Percentiles rank a stretch among this genome's conserved stretches.
Evolutionary conservation across 208 protist genomes (phyloP).

Genomic region (Trypanosoma melophagium): DNA sequence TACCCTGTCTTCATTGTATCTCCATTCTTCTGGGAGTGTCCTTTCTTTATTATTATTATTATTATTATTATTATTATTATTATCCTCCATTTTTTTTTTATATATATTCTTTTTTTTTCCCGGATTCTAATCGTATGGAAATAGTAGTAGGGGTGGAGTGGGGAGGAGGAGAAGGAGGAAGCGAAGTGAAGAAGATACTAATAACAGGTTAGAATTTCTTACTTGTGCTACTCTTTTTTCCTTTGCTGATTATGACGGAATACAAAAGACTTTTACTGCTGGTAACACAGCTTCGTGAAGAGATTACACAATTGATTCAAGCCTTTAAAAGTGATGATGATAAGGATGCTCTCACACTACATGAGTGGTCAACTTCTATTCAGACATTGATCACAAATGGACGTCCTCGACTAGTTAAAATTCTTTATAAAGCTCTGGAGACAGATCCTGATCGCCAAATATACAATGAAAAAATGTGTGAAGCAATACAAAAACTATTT

Average conservation of each 20-base stretch:
- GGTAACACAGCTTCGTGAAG: constrained; percentile 31
- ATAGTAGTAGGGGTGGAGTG: too few relatives aligned
- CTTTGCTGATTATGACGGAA: constrained; percentile 51
- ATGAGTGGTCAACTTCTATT: constrained; percentile 27
- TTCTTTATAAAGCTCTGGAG: constrained; percentile 68
- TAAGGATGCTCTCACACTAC: constrained; percentile 11
- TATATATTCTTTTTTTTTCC: too few relatives aligned
- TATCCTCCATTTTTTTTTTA: too few relatives aligned
- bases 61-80: not conserved
- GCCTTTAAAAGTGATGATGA: constrained; percentile 22
- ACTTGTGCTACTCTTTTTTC: not conserved
- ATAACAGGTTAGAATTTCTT: not conserved
- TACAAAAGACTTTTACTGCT: constrained; percentile 63
- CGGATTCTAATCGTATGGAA: too few relatives aligned
- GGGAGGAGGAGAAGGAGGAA: too few relatives aligned
- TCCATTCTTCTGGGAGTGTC: not conserved
- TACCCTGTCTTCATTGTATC: not conserved
- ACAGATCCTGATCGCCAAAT: constrained; percentile 83
- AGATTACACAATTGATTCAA: constrained; percentile 23
- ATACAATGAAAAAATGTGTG: constrained; percentile 89
- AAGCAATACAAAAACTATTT: constrained; percentile 77
- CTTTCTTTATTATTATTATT: not conserved
- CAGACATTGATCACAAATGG: constrained; percentile 28
- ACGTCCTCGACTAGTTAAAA: constrained; percentile 56
- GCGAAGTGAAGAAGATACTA: too few relatives aligned